These are phyloP conservation scores for Naganishia antarctica DNA, from an alignment of 768 basidiomycete species.

Conservation along the genomic window DNA sequence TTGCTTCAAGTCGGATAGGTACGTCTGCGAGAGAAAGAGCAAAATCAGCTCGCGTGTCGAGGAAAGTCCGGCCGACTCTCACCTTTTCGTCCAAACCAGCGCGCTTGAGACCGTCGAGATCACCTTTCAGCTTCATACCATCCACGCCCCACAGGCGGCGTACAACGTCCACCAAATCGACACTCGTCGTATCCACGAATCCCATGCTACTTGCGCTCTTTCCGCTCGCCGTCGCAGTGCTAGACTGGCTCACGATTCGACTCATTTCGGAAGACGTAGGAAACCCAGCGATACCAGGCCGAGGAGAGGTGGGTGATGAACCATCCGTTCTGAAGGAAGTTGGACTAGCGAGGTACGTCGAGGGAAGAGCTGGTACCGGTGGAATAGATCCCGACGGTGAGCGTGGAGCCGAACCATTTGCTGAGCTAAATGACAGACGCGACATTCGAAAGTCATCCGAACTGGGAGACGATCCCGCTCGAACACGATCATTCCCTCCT, in stretches of 20 bases:
- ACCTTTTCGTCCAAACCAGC: slow-evolving; percentile 39
- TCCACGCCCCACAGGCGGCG: slow-evolving; percentile 13
- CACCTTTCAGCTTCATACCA: slow-evolving; percentile 32
- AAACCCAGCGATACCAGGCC: slow-evolving; percentile 3
- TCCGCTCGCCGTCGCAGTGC: not conserved
- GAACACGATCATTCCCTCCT: slow-evolving; percentile 1
- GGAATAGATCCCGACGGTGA: slow-evolving; percentile 1
- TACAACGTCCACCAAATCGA: slow-evolving; percentile 25
- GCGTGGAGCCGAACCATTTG: not conserved
- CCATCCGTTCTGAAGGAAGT: not conserved
- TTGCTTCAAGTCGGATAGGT: slow-evolving; percentile 41
- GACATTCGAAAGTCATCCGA: not conserved
- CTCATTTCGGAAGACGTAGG: not conserved
- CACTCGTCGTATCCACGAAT: not conserved
- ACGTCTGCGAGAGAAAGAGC: slow-evolving; percentile 30
- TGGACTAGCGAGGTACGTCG: not conserved
- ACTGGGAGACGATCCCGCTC: not conserved
- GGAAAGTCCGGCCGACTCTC: slow-evolving; percentile 1
- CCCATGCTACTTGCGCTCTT: slow-evolving; percentile 1
- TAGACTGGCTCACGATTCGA: slow-evolving; percentile 1
- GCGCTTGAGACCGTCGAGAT: slow-evolving; percentile 36
- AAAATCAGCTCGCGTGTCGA: not conserved
- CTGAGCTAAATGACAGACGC: not conserved
- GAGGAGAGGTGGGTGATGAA: slow-evolving; percentile 4
- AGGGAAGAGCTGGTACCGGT: slow-evolving; percentile 3